Base-by-base conservation (phyloP, 139 green algal species). In the Asterochloris erici region DNA sequence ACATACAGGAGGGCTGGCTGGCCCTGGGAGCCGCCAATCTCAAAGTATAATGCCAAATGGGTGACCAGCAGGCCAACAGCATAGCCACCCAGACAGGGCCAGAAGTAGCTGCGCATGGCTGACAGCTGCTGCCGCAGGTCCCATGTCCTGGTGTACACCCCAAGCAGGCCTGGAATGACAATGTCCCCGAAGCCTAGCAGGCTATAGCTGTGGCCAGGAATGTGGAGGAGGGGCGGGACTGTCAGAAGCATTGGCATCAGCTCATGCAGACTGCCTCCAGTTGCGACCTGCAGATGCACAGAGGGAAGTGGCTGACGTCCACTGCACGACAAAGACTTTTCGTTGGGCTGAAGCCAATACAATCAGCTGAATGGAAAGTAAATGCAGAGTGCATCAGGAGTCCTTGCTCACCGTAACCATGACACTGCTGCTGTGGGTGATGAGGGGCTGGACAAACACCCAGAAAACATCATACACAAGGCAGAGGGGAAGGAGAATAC, bases 1-100 rank as follows among this genome's bases (percentile, higher is more conserved):
- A 99, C 78, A 77, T 99, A 99, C 62, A 98, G 87, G 82, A 99
- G 91, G 27, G 96, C 95, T 4, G 96, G 96, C 86, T 99, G 96
- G 0, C 96, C 96, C 47, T 83, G 83, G 29, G 85, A 73, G 12
- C 89, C 89, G 26, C 87, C 87, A 63, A 87, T 79, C 81, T 85
- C 88, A 38, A 90, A 75, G 62, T 87, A 82, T 12, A 98, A 87
- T 60, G 94, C 96, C 0, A 77, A 78, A 85, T 97, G 98, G 9
- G 96, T 99, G 24, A 95, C 74, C 63, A 93, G 12, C 73, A 99
- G 86, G 9, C 96, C 96, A 0, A 84, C 64, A 0, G 61, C 91
- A 81, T 98, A 98, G 21, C 82, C 91, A 0, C 83, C 64, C 17
- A 91, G 81, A 14, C 84, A 79, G 19, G 86, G 84, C 27, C 82